A percentile compares a stretch with the other conserved stretches of the same genome.
phyloP scores from a whole-genome alignment of 257 asterid species.

The Gardenia jasminoides region DNA sequence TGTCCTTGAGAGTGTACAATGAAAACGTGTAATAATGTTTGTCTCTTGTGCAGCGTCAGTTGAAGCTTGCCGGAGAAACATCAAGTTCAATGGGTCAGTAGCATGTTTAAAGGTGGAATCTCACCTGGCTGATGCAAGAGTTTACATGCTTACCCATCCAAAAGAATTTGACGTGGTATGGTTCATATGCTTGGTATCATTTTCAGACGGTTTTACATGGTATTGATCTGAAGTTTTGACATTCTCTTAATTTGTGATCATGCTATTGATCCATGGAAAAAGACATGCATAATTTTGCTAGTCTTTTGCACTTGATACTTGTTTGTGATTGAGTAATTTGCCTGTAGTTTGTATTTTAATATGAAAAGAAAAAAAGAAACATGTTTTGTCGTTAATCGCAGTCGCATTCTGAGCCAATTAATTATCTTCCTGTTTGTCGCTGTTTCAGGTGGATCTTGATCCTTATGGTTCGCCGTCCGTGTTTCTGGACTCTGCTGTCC shows the following conservation, averaged over 20 bases:
- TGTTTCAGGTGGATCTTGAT: constrained; percentile 93
- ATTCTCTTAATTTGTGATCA: neutral
- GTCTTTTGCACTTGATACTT: neutral
- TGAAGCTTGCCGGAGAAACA: constrained; percentile 91
- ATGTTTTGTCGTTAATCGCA: neutral
- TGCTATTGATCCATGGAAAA: neutral
- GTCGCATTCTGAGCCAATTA: neutral
- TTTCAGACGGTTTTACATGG: no score
- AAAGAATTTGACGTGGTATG: constrained; percentile 96
- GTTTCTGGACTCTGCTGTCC: constrained; percentile 94
- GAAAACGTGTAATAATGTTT: neutral
- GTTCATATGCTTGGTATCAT: constrained; percentile 1
- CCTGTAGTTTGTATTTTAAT: neutral
- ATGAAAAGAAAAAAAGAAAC: neutral
- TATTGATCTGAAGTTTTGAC: neutral
- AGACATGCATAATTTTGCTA: neutral
- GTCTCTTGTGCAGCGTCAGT: constrained; percentile 64
- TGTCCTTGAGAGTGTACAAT: neutral
- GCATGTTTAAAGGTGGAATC: constrained; percentile 93
- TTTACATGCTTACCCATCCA: constrained; percentile 93
- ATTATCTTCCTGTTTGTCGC: constrained; percentile 15
- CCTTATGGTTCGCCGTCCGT: constrained; percentile 97
- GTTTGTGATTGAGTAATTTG: neutral
- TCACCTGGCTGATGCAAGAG: constrained; percentile 81
- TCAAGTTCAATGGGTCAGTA: constrained; percentile 84